phyloP scores from a whole-genome alignment of 768 basidiomycete species.

The Hygrocybe coccinea region DNA sequence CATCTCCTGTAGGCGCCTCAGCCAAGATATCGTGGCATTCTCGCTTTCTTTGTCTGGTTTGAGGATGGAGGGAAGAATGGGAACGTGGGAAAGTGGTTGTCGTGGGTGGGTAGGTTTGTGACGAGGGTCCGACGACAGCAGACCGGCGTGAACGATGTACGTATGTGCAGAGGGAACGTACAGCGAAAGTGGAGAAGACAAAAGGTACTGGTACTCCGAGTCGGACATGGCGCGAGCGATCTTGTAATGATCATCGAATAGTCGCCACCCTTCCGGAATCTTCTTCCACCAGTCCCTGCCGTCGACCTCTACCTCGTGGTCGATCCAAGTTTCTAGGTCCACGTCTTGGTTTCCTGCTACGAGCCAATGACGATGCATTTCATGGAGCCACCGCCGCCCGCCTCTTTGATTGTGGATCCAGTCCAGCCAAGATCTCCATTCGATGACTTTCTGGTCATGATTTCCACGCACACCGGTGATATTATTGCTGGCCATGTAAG shows the following conservation, averaged over 20 bases:
- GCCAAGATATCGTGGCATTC: conserved; percentile 18
- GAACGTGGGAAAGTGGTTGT: conserved; percentile 72
- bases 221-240: conserved; percentile 65
- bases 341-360: conserved; percentile 27
- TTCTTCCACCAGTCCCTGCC: conserved; percentile 41
- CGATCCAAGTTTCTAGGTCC: conserved; percentile 41
- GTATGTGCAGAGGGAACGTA: conserved; percentile 72
- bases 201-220: conserved; percentile 65
- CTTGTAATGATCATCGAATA: conserved; percentile 72
- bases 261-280: conserved; percentile 66
- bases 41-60: conserved; percentile 5
- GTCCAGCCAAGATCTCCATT: conserved; percentile 84
- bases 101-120: conserved; percentile 42
- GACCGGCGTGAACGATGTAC: conserved; percentile 78
- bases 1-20: conserved; percentile 62
- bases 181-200: conserved; percentile 66
- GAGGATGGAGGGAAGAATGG: conserved; percentile 28
- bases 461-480: conserved; percentile 87
- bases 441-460: conserved; percentile 86
- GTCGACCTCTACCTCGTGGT: conserved; percentile 25
- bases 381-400: conserved; percentile 52
- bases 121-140: conserved; percentile 67
- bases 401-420: conserved; percentile 58
- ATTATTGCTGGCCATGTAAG: conserved; percentile 57
- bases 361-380: conserved; percentile 44